Percentiles rank a stretch among this genome's conserved stretches.
Conservation (phyloP, 176 grass and related monocot species). For the Raddia guianensis region DNA sequence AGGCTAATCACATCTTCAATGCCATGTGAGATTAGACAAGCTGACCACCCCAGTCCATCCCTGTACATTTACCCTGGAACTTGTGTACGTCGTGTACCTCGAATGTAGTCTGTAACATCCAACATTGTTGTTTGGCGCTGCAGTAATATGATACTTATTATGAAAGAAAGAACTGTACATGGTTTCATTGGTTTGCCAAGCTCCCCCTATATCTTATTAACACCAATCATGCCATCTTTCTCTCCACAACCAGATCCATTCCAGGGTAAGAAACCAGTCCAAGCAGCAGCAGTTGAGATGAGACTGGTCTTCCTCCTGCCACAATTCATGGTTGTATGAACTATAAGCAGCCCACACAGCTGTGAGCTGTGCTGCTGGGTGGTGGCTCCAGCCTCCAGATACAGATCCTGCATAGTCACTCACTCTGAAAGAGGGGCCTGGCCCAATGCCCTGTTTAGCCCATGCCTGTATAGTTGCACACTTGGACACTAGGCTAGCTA, state of each 20-base stretch:
- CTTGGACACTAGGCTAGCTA: not conserved
- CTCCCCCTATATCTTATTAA: not conserved
- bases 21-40: conserved; percentile 30
- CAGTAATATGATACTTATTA: not conserved
- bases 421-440: not conserved
- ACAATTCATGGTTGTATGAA: not conserved
- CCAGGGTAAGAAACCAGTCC: not conserved
- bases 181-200: not conserved
- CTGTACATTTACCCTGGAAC: conserved; percentile 48
- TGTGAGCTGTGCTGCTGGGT: not conserved
- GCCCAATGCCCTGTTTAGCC: not conserved
- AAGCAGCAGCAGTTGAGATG: not conserved
- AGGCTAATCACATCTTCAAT: conserved; percentile 44
- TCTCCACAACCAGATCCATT: not conserved
- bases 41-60: conserved; percentile 35
- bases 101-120: conserved; percentile 21
- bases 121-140: conserved; percentile 36
- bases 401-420: not conserved
- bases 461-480: not conserved
- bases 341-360: not conserved
- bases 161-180: conserved; percentile 3
- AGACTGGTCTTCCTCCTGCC: not conserved
- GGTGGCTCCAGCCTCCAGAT: conserved; percentile 5
- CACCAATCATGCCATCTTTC: conserved; percentile 3
- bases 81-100: not conserved